Evolutionary conservation across 2,329 filamentous ascomycete species (phyloP), one percentile per base, ranked within the genome.

Genomic region (Daldinia sp.): DNA sequence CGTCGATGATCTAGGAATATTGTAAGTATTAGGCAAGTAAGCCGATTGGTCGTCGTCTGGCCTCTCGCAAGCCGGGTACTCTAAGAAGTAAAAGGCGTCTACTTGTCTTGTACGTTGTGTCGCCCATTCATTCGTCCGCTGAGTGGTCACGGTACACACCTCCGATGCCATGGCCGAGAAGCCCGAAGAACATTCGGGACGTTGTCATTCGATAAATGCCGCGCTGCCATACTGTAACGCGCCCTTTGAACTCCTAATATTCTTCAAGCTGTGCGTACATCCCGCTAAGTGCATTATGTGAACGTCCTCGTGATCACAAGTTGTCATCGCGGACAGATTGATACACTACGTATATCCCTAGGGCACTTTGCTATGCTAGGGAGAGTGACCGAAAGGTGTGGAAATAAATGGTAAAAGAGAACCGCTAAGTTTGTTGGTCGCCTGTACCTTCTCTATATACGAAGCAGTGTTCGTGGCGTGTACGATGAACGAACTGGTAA

Each of bases 181-280:
- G 54, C n/a, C 48, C 51, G 13, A 67, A 30, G 35, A 42, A 28
- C n/a, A 46, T 23, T 63, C 42, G 30, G 30, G 30, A 44, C 13
- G 50, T 59, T 9, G 20, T 39, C n/a, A 28, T 37, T 30, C 39
- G 12, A 39, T 28, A 67, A 70, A 61, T 69, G 63, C 67, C 67
- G 67, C 67, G 56, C 9, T 48, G 23, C 42, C 53, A 33, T 67
- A 53, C 60, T 63, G 64, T 35, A 37, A n/a, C 7, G 13, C 37
- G 23, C 1, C 30, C 55, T 30, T 9, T 42, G 2, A 9, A 48
- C 15, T 23, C 23, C 28, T 48, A 35, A 23, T 18, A n/a, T 44
- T 37, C 41, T 30, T 44, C 15, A 41, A 18, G 20, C 6, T 35
- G 42, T 53, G 59, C 54, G 57, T 37, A 55, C 39, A 9, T 37